phyloP scores from a whole-genome alignment of 768 basidiomycete genomes.

The Cubamyces sp. region DNA sequence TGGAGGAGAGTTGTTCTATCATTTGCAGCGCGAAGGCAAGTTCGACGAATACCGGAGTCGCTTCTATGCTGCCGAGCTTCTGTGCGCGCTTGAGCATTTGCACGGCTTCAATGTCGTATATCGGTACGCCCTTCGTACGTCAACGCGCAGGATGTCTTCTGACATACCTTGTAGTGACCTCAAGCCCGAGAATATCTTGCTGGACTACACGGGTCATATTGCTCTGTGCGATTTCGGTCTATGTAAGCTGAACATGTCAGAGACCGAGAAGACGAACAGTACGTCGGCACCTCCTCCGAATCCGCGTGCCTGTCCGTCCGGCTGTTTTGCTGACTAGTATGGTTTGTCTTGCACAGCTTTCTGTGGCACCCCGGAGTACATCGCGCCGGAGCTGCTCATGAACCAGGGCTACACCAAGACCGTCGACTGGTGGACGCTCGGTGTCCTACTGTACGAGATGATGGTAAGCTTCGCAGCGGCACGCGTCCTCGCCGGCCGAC shows the following conservation, averaged over 20 bases:
- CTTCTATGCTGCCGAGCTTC: conserved; percentile 97
- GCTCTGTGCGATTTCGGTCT: conserved; percentile 98
- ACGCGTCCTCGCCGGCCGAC: background rate
- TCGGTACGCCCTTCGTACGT: conserved; percentile 55
- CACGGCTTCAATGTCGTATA: conserved; percentile 99
- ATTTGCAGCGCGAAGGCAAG: conserved; percentile 93
- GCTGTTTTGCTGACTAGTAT: conserved; percentile 23
- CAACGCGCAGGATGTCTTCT: background rate
- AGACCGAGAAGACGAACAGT: conserved; percentile 98
- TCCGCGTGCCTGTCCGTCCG: conserved; percentile 1
- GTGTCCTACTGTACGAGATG: conserved; percentile 97
- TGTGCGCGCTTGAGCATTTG: conserved; percentile 93
- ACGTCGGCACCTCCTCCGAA: conserved; percentile 31
- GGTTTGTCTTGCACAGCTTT: conserved; percentile 61
- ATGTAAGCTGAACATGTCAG: conserved; percentile 96
- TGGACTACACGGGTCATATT: conserved; percentile 98
- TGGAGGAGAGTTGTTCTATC: conserved; percentile 97
- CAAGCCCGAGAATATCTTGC: conserved; percentile 96
- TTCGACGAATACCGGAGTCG: conserved; percentile 93
- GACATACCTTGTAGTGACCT: conserved; percentile 62
- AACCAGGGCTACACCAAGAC: conserved; percentile 98
- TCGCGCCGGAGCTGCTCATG: conserved; percentile 94
- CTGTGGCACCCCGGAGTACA: conserved; percentile 99
- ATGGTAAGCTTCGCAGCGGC: conserved; percentile 54
- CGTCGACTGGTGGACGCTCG: conserved; percentile 99